A percentile compares a stretch with the other conserved stretches of the same genome.
Evolutionary conservation across 805 yeast species (phyloP).

Genomic region (Citeromyces nyonsensis): DNA sequence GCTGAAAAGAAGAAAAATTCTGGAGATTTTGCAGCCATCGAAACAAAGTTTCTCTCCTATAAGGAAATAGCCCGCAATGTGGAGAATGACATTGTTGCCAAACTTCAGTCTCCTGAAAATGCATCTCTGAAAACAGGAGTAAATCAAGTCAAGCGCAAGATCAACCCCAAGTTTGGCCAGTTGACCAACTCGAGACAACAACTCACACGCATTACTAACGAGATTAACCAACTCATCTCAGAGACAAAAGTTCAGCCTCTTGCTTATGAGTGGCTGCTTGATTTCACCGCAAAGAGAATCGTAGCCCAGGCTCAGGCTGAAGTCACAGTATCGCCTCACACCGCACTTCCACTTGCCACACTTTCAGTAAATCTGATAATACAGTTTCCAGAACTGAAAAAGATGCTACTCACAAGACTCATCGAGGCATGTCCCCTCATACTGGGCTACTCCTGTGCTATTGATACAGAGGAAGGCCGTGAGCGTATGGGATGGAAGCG

Average conservation of each 20-base stretch:
- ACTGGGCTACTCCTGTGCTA: conserved; percentile 64
- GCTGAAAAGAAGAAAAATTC: conserved; percentile 9
- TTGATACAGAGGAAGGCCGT: conserved; percentile 75
- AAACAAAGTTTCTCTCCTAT: conserved; percentile 26
- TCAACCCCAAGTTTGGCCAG: conserved; percentile 88
- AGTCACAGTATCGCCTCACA: conserved; percentile 60
- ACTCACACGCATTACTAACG: conserved; percentile 30
- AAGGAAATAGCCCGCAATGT: conserved; percentile 38
- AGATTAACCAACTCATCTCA: conserved; percentile 30
- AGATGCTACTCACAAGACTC: conserved; percentile 58
- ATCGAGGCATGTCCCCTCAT: conserved; percentile 85
- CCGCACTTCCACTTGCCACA: conserved; percentile 69
- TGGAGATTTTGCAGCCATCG: conserved; percentile 20
- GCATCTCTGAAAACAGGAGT: conserved; percentile 31
- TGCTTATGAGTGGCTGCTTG: conserved; percentile 60
- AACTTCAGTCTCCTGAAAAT: conserved; percentile 23
- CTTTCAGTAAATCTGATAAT: conserved; percentile 40
- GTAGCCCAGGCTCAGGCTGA: conserved; percentile 91
- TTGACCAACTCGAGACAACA: conserved; percentile 60
- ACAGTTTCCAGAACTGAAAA: conserved; percentile 30
- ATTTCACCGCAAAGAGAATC: conserved; percentile 72
- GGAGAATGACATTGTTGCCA: conserved; percentile 40
- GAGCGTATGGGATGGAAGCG: conserved; percentile 80
- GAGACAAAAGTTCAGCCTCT: conserved; percentile 30
- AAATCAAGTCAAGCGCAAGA: conserved; percentile 51